Percentiles rank a stretch among this genome's conserved stretches.
These are phyloP conservation scores for Waitea zeae DNA, from an alignment of 1,284 basidiomycete genomes.

Conservation along the genomic window DNA sequence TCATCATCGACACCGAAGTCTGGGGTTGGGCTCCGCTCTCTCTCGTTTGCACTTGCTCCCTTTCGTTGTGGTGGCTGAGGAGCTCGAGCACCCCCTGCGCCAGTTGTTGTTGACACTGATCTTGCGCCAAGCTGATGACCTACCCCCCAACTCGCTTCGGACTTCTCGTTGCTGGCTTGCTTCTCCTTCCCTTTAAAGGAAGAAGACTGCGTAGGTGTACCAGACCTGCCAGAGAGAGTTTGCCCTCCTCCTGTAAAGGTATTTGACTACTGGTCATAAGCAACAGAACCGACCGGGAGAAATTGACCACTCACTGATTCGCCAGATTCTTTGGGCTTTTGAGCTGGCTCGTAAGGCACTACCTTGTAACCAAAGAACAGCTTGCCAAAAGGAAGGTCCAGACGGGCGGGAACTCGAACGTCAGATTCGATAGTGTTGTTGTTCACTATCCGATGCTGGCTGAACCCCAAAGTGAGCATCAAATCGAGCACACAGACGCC, in stretches of 20 bases:
- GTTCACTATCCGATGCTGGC: conserved; percentile 75
- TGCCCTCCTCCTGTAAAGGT: conserved; percentile 90
- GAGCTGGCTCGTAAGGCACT: conserved; percentile 45
- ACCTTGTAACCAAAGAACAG: conserved; percentile 89
- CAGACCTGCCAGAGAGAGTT: conserved; percentile 44
- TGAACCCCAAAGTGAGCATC: conserved; percentile 16
- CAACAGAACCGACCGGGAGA: too few species aligned
- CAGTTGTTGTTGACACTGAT: conserved; percentile 21
- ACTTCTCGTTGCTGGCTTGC: conserved; percentile 15
- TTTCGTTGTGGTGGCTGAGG: conserved; percentile 24
- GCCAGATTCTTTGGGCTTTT: conserved; percentile 12
- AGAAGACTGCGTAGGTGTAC: conserved; percentile 12
- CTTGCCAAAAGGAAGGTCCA: conserved; percentile 85
- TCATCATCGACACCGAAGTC: conserved; percentile 62
- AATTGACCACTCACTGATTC: too few species aligned
- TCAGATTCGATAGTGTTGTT: conserved; percentile 66
- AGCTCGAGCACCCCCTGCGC: conserved; percentile 33
- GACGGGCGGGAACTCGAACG: conserved; percentile 72
- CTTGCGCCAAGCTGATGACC: conserved; percentile 37
- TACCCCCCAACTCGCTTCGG: conserved; percentile 28
- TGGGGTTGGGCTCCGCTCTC: conserved; percentile 43
- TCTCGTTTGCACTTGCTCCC: conserved; percentile 15
- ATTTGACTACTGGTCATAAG: conserved; percentile 16
- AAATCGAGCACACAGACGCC: conserved; percentile 1
- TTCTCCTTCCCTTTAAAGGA: conserved; percentile 36